Conservation (phyloP, 768 basidiomycete genomes). For the Auriculariales sp. region DNA sequence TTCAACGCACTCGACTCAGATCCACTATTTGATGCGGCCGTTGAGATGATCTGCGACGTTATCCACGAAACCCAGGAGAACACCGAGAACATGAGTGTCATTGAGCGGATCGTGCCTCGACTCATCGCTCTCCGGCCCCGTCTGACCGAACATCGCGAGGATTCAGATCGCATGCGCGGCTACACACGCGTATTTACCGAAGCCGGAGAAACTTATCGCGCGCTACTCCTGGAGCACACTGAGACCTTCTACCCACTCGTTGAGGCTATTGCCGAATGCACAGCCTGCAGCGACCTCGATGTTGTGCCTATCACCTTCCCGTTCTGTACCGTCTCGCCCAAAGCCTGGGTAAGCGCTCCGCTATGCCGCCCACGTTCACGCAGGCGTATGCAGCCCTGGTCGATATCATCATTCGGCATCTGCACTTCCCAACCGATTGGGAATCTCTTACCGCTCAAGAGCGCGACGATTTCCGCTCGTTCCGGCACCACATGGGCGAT, state of each 20-base stretch:
- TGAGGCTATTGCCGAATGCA: slow-evolving; percentile 85
- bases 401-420: slow-evolving; percentile 72
- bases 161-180: slow-evolving; percentile 79
- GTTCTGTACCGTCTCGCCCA: slow-evolving; percentile 96
- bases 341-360: slow-evolving; percentile 61
- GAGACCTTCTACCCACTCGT: slow-evolving; percentile 92
- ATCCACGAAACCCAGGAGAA: slow-evolving; percentile 98
- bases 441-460: slow-evolving; percentile 61
- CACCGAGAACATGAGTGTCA: slow-evolving; percentile 81
- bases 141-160: slow-evolving; percentile 47
- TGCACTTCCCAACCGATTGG: slow-evolving; percentile 77
- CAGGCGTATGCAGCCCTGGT: slow-evolving; percentile 78
- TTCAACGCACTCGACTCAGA: slow-evolving; percentile 79
- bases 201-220: slow-evolving; percentile 90
- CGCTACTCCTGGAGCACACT: slow-evolving; percentile 75
- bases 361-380: slow-evolving; percentile 59
- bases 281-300: slow-evolving; percentile 85
- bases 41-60: slow-evolving; percentile 83
- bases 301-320: slow-evolving; percentile 95
- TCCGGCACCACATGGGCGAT: slow-evolving; percentile 97
- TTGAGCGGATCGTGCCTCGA: slow-evolving; percentile 78
- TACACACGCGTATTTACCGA: slow-evolving; percentile 90
- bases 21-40: slow-evolving; percentile 83
- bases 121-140: slow-evolving; percentile 58
- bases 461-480: slow-evolving; percentile 83